These are phyloP conservation scores for Psidium guajava DNA, from an alignment of 345 rosid genomes.

Conservation along the genomic window DNA sequence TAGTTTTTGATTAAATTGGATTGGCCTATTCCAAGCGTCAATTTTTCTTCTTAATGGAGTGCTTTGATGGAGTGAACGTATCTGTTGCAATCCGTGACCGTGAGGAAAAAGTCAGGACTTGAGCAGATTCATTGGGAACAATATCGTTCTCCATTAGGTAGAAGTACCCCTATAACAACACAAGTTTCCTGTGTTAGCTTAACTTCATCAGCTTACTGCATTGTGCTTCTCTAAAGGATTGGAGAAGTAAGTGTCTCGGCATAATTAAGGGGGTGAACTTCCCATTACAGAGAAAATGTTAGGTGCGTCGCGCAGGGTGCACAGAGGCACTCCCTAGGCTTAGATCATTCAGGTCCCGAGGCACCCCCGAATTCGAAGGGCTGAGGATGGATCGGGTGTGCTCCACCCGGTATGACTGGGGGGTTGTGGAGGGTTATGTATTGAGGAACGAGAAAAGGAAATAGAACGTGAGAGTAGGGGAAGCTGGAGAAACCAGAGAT, in stretches of 20 bases:
- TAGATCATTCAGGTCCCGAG: background rate
- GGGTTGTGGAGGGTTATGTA: background rate
- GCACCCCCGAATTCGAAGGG: background rate
- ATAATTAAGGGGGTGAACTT: background rate
- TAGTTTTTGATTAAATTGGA: background rate
- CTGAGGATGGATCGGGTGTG: background rate
- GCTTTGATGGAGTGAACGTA: background rate
- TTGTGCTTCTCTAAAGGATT: background rate
- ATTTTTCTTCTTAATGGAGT: background rate
- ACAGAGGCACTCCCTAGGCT: background rate
- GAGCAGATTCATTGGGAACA: background rate
- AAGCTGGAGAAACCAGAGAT: background rate
- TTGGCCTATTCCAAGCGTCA: background rate
- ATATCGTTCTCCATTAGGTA: background rate
- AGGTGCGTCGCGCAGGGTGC: background rate
- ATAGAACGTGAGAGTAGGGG: background rate
- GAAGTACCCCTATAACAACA: background rate
- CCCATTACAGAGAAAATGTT: background rate
- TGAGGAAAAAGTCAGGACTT: background rate
- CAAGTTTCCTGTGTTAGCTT: background rate
- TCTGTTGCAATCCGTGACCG: background rate
- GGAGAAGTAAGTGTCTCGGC: background rate
- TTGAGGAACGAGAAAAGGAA: background rate
- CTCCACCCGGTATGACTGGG: background rate
- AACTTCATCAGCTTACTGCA: background rate